Evolutionary conservation across 371 early-diverging fungal genomes (phyloP).

Genomic region (Saksenaea vasiformis): DNA sequence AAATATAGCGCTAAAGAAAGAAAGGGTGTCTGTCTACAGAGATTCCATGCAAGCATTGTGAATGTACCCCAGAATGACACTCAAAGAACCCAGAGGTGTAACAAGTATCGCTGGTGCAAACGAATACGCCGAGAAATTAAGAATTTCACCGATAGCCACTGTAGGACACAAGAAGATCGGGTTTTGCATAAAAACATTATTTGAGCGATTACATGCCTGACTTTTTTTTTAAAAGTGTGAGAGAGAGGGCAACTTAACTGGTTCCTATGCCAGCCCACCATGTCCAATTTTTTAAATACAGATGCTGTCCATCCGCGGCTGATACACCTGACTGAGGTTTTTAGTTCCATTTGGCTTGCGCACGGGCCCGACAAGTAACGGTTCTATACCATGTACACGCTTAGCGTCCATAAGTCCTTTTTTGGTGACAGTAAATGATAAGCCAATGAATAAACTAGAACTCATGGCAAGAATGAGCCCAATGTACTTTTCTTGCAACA

Average conservation of each 20-base stretch:
- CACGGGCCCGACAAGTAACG: constrained; percentile 20
- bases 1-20: constrained; percentile 32
- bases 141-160: constrained; percentile 88
- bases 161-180: background rate
- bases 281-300: constrained; percentile 77
- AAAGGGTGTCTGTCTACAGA: no score
- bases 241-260: constrained; percentile 50
- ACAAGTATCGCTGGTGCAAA: constrained; percentile 93
- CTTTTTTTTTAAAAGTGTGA: background rate
- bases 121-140: constrained; percentile 92
- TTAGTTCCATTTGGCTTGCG: background rate
- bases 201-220: background rate
- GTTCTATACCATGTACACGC: constrained; percentile 17
- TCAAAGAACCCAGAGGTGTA: constrained; percentile 88
- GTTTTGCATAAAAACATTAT: background rate
- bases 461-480: constrained; percentile 83
- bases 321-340: constrained; percentile 35
- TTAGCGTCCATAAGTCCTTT: constrained; percentile 57
- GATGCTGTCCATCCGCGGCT: constrained; percentile 69
- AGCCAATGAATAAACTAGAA: constrained; percentile 82
- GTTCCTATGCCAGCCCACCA: constrained; percentile 95
- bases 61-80: constrained; percentile 86
- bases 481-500: constrained; percentile 78
- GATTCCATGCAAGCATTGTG: no score
- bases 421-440: constrained; percentile 85